Base-by-base conservation (phyloP, 2,329 filamentous ascomycete species). In the Fusarium bactridioides region DNA sequence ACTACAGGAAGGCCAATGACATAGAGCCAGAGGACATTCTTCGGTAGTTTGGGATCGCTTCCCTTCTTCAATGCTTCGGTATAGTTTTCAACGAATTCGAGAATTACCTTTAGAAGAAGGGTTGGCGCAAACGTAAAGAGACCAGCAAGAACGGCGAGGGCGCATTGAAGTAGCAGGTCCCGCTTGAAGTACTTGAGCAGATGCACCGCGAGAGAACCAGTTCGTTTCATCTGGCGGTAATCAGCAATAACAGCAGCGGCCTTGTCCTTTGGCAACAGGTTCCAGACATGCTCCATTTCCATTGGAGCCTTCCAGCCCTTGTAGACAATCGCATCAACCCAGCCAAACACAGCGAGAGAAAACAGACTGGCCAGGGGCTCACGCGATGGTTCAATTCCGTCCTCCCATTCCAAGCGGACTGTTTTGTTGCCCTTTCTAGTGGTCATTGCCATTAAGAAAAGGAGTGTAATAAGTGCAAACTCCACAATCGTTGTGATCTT, bases 11-110 rank as follows among this genome's bases (percentile, higher is more conserved):
- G 89, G 5, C 97, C 86, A 51, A 97, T 94, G 51, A 98, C 96
- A 77, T 95, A 97, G 56, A 99, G 90, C 96, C 96, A 99, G 27
- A 97, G 91, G 23, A 97, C 94, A 79, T 96, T 98, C 55, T 88
- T 83, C 0, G 96, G 95, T 2, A 92, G 92, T 7, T 86, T 84
- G 2, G 89, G 86, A 19, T 50, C 47, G 29, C 2, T 19, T 19
- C 6, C n/a, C 9, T 23, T 33, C n/a, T 50, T 18, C 47, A 23
- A 7, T 50, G 92, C 92, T 7, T 86, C 84, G 3, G 89, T 86
- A 3, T 95, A 94, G 61, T 92, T 86, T 82, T 99, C 94, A n/a
- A 98, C 92, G 78, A 97, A 98, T 81, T 98, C 91, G 33, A 99
- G 86, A 68, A 99, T 98, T 21, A 92, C 92, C 79, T 95, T 95